These are phyloP conservation scores for Chaetothyriales sp. DNA, from an alignment of 2,329 filamentous ascomycete genomes.

Conservation along the genomic window DNA sequence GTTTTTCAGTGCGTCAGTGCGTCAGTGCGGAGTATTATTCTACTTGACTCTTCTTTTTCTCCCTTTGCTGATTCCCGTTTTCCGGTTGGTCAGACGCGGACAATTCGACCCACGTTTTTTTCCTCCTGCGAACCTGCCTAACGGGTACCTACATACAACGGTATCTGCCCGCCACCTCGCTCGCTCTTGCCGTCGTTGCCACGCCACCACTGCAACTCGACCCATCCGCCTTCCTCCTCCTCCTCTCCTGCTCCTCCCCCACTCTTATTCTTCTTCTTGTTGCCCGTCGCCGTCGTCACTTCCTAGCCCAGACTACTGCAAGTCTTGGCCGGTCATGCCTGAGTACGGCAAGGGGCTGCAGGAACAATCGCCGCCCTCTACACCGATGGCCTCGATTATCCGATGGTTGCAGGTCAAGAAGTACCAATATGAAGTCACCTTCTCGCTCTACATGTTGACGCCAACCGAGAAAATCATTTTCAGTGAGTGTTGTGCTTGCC, in stretches of 20 bases:
- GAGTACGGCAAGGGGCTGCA: conserved; percentile 4
- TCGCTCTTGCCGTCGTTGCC: background rate
- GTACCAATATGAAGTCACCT: conserved; percentile 97
- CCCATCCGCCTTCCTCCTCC: background rate
- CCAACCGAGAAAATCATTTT: conserved; percentile 93
- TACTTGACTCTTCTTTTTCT: too few relatives aligned
- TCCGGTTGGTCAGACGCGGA: too few relatives aligned
- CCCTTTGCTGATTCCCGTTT: too few relatives aligned
- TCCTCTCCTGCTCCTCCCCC: background rate
- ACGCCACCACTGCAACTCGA: too few relatives aligned
- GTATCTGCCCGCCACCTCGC: background rate
- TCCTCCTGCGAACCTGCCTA: too few relatives aligned
- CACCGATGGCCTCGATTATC: conserved; percentile 39
- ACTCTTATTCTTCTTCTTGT: too few relatives aligned
- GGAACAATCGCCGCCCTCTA: background rate
- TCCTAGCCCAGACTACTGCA: background rate
- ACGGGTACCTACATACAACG: too few relatives aligned
- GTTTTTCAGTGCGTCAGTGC: too few relatives aligned
- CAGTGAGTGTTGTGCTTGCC: conserved; percentile 47
- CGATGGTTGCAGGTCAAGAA: conserved; percentile 88
- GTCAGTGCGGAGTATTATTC: too few relatives aligned
- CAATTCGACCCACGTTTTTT: too few relatives aligned
- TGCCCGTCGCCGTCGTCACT: background rate
- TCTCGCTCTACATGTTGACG: conserved; percentile 93
- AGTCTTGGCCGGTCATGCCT: conserved; percentile 3